Evolutionary conservation across 768 basidiomycete genomes (phyloP).

Genomic region (Xanthoconium stramineum): DNA sequence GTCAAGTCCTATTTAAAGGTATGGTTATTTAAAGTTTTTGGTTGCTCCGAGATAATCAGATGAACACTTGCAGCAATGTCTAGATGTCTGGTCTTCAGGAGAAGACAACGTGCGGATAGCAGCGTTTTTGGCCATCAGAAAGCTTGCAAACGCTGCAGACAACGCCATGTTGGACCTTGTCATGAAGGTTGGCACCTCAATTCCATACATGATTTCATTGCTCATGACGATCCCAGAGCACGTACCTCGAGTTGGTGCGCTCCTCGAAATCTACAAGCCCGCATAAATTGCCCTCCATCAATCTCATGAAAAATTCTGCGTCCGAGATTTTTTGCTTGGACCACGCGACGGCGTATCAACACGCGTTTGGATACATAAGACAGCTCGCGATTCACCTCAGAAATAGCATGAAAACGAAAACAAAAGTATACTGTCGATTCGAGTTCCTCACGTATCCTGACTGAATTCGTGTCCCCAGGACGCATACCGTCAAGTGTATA

Average conservation of each 20-base stretch:
- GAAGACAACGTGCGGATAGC: slow-evolving; percentile 81
- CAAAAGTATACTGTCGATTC: slow-evolving; percentile 52
- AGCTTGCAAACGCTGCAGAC: slow-evolving; percentile 73
- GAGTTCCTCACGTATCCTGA: slow-evolving; percentile 2
- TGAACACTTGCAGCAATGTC: slow-evolving; percentile 54
- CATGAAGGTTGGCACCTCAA: slow-evolving; percentile 59
- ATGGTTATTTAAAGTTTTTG: neutral
- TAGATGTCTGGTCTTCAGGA: slow-evolving; percentile 80
- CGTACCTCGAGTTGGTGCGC: slow-evolving; percentile 85
- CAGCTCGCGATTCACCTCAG: slow-evolving; percentile 91
- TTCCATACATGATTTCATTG: neutral
- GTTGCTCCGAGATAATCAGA: neutral
- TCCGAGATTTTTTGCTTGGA: slow-evolving; percentile 85
- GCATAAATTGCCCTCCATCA: slow-evolving; percentile 87
- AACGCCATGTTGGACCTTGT: slow-evolving; percentile 80
- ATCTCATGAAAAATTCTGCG: slow-evolving; percentile 97
- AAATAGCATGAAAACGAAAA: slow-evolving; percentile 85
- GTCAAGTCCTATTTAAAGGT: slow-evolving; percentile 89
- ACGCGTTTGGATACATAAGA: slow-evolving; percentile 94
- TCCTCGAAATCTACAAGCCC: slow-evolving; percentile 81
- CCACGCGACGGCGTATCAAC: slow-evolving; percentile 77
- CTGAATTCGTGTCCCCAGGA: slow-evolving; percentile 48
- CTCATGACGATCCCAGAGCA: slow-evolving; percentile 48
- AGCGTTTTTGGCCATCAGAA: slow-evolving; percentile 81
- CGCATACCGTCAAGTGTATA: slow-evolving; percentile 92